A percentile compares a stretch with the other conserved stretches of the same genome.
phyloP scores from a whole-genome alignment of 352 stramenopile species.

The Halophytophthora batemanensis region DNA sequence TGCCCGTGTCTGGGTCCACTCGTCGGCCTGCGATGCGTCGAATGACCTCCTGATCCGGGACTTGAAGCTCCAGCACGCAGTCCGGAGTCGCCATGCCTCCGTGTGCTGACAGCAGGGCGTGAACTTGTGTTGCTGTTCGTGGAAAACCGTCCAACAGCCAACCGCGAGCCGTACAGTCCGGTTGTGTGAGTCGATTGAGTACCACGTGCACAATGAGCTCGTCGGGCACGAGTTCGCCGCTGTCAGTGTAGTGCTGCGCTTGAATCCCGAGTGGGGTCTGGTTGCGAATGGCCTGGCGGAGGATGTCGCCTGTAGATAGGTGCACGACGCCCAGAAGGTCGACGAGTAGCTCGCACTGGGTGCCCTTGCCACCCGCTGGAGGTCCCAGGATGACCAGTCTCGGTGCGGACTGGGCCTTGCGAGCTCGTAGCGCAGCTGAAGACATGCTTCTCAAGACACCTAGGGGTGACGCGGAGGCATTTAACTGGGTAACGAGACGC shows the following conservation, averaged over 20 bases:
- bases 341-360: constrained; percentile 90
- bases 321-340: constrained; percentile 89
- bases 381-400: constrained; percentile 88
- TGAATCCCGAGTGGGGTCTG: constrained; percentile 50
- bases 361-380: constrained; percentile 92
- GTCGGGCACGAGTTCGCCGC: constrained; percentile 88
- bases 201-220: constrained; percentile 89
- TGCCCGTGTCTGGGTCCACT: constrained; percentile 91
- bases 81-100: constrained; percentile 69
- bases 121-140: constrained; percentile 79
- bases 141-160: constrained; percentile 95
- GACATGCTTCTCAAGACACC: not conserved
- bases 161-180: constrained; percentile 78
- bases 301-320: constrained; percentile 91
- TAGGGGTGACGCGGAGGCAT: too few species aligned
- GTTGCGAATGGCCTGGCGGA: constrained; percentile 83
- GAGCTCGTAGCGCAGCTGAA: constrained; percentile 21
- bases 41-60: constrained; percentile 93
- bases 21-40: constrained; percentile 94
- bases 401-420: constrained; percentile 18
- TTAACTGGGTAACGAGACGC: too few species aligned
- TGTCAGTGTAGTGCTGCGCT: constrained; percentile 89
- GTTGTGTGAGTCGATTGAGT: constrained; percentile 65
- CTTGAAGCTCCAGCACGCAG: constrained; percentile 90
- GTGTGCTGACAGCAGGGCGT: constrained; percentile 59